Evolutionary conservation across 73 alveolate species (phyloP), one percentile per base, ranked within the genome.

Genomic region (Paramecium tetraurelia): DNA sequence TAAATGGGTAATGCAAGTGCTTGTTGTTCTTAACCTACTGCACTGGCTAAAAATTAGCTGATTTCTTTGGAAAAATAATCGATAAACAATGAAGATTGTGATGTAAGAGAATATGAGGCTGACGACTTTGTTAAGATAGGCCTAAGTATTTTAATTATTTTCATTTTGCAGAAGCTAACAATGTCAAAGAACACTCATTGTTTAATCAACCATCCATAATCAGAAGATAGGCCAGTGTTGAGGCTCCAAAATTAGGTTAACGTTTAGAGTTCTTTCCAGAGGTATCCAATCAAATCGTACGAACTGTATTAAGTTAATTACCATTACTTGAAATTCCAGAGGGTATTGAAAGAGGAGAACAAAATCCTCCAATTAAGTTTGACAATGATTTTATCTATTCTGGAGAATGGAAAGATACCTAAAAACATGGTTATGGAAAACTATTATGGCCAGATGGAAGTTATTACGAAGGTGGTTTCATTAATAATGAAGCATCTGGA

Each of bases 381-480:
- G 94, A 95, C 1, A 96, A 95, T 95, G 98, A 96, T 40, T 86
- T 94, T 77, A 84, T 76, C 14, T 95, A 95, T 86, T 83, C 31
- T 20, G 98, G 98, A 69, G 93, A 93, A 76, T 95, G 98, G 98
- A 93, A 96, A 93, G 96, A 96, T 94, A 96, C 93, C 86, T 93
- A 96, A 84, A 97, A 96, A 97, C 93, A 97, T 70, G 99, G 99
- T 21, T 89, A 93, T 59, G 99, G 99, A 46, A 96, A 96, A 89
- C 94, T 95, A 92, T 59, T 76, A 72, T 97, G 99, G 99, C 95
- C 94, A 44, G 99, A 97, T 63, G 99, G 99, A 20, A 96, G 98
- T 63, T 89, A 93, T 93, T 97, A 97, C 71, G 96, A 93, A 75
- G 99, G 99, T 7, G 95, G 44, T 20, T 92, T 85, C n/a, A 41